phyloP scores from a whole-genome alignment of 2,329 filamentous ascomycete genomes.

The Endothia cerciana region DNA sequence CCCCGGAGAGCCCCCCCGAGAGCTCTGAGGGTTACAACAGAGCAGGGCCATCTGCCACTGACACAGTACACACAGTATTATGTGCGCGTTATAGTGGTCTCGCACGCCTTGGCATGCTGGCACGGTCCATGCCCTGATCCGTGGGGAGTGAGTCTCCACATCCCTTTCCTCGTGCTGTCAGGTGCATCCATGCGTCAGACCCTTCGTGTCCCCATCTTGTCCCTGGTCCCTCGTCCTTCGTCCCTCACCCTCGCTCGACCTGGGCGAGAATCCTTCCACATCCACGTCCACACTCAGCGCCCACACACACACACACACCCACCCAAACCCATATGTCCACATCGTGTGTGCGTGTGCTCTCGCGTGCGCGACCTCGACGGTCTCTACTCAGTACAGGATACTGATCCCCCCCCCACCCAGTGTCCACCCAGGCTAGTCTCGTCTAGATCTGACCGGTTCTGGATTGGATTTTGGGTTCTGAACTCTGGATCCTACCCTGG shows the following conservation, averaged over 20 bases:
- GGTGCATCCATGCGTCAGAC: slow-evolving; percentile 5
- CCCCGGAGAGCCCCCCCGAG: too few relatives aligned
- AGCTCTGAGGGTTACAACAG: too few relatives aligned
- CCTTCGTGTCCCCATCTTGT: slow-evolving; percentile 1
- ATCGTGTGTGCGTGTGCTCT: neutral
- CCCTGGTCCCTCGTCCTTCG: neutral
- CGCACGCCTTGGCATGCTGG: too few relatives aligned
- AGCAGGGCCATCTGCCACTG: too few relatives aligned
- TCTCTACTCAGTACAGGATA: neutral
- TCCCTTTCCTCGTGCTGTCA: neutral
- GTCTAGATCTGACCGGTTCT: slow-evolving; percentile 1
- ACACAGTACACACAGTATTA: too few relatives aligned
- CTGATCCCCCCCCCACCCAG: neutral
- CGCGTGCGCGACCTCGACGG: too few relatives aligned
- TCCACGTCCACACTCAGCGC: neutral
- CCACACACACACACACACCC: neutral
- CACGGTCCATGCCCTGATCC: too few relatives aligned
- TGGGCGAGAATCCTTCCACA: slow-evolving; percentile 1
- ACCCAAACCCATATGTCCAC: neutral
- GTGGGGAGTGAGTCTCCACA: neutral
- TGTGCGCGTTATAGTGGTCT: too few relatives aligned
- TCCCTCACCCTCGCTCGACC: neutral
- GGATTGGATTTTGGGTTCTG: slow-evolving; percentile 7
- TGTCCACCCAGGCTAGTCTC: neutral
- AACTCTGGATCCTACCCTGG: slow-evolving; percentile 2